Conservation (phyloP, 2,329 filamentous ascomycete species). For the Aspergillus sp. region DNA sequence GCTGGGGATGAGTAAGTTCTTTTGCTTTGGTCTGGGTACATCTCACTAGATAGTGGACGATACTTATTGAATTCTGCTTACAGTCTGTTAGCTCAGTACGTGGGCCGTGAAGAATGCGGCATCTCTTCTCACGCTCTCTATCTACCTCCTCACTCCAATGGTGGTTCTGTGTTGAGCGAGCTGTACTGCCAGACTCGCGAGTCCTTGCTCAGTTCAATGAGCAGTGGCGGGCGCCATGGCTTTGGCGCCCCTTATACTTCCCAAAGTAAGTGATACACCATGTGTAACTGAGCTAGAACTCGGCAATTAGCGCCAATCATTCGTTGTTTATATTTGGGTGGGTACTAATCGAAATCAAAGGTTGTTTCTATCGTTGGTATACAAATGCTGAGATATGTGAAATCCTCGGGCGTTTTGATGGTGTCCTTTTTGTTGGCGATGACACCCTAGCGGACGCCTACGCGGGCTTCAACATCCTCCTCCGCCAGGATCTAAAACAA, state of each 20-base stretch:
- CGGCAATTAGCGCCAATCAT: not conserved
- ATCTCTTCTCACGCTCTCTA: slow-evolving; percentile 38
- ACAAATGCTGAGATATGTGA: slow-evolving; percentile 43
- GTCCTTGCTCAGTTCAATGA: slow-evolving; percentile 41
- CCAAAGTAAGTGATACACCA: slow-evolving; percentile 26
- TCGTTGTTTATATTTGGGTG: not conserved
- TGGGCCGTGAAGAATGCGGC: slow-evolving; percentile 38
- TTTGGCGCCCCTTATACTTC: slow-evolving; percentile 42
- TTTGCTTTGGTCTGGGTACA: slow-evolving; percentile 4
- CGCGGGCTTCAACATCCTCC: slow-evolving; percentile 46
- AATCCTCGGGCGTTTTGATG: slow-evolving; percentile 45
- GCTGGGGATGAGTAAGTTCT: slow-evolving; percentile 25
- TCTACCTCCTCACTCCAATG: slow-evolving; percentile 22
- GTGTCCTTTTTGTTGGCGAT: slow-evolving; percentile 45
- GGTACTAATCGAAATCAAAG: slow-evolving; percentile 21
- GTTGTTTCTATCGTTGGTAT: slow-evolving; percentile 47
- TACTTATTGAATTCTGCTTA: slow-evolving; percentile 18
- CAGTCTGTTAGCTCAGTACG: slow-evolving; percentile 37
- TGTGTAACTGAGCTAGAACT: too few relatives aligned
- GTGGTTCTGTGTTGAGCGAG: slow-evolving; percentile 14
- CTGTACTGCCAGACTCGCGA: slow-evolving; percentile 36
- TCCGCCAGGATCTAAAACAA: slow-evolving; percentile 41
- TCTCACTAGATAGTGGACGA: slow-evolving; percentile 8
- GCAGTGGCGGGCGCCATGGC: slow-evolving; percentile 41
- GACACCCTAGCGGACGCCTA: slow-evolving; percentile 41